These are phyloP conservation scores for Pistacia vera DNA, from an alignment of 345 rosid genomes.

Conservation along the genomic window DNA sequence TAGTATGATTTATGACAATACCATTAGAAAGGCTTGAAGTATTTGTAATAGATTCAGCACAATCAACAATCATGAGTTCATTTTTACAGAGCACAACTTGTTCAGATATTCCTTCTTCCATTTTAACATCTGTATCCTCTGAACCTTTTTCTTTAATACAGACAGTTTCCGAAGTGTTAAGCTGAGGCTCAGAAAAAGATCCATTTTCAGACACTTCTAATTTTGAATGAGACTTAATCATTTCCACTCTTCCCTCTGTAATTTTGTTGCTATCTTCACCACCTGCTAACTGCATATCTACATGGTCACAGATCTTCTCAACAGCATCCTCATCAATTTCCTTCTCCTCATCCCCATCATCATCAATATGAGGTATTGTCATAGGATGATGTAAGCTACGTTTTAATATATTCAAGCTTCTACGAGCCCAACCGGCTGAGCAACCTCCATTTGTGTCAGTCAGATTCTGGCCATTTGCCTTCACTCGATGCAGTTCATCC, in stretches of 20 bases:
- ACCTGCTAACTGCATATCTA: neutral
- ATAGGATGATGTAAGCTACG: slow-evolving; percentile 77
- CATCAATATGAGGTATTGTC: slow-evolving; percentile 66
- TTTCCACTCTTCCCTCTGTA: slow-evolving; percentile 31
- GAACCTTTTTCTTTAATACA: slow-evolving; percentile 30
- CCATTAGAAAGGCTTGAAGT: neutral
- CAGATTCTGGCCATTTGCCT: slow-evolving; percentile 67
- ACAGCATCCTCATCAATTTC: slow-evolving; percentile 98
- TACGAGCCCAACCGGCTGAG: slow-evolving; percentile 82
- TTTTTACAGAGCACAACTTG: slow-evolving; percentile 4
- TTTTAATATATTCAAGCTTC: slow-evolving; percentile 86
- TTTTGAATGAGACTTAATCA: slow-evolving; percentile 26
- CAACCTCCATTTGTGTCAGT: slow-evolving; percentile 50
- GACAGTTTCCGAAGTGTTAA: slow-evolving; percentile 25
- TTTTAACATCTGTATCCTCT: slow-evolving; percentile 40
- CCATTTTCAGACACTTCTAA: slow-evolving; percentile 27
- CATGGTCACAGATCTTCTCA: slow-evolving; percentile 37
- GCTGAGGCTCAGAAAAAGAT: slow-evolving; percentile 26
- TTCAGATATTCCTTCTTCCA: slow-evolving; percentile 26
- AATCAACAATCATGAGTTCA: slow-evolving; percentile 17
- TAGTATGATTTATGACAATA: neutral
- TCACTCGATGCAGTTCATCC: slow-evolving; percentile 93
- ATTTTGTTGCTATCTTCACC: slow-evolving; percentile 30
- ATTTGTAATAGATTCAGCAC: slow-evolving; percentile 11
- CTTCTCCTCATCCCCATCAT: slow-evolving; percentile 97